phyloP scores from a whole-genome alignment of 73 alveolate genomes.

The Symbiodinium natans region DNA sequence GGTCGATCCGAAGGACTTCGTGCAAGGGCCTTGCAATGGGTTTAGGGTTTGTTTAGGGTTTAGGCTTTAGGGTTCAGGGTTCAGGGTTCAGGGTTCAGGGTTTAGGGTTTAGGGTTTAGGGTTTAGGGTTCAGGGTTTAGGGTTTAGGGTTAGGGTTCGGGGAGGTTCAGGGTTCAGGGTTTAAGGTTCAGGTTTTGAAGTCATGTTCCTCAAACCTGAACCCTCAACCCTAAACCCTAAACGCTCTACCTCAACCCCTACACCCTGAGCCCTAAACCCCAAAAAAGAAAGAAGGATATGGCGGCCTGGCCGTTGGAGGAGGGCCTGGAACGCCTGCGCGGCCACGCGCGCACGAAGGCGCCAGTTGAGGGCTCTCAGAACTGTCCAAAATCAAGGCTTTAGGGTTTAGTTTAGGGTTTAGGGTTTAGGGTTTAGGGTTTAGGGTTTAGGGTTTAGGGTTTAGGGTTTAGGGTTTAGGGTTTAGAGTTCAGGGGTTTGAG shows the following conservation, averaged over 20 bases:
- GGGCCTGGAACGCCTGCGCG: constrained; percentile 55
- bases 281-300: neutral
- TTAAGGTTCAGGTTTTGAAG: no score
- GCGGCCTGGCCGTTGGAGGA: constrained; percentile 50
- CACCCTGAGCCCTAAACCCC: neutral
- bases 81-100: neutral
- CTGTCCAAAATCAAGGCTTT: neutral
- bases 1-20: neutral
- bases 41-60: neutral
- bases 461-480: neutral
- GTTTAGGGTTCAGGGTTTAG: no score
- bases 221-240: neutral
- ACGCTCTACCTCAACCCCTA: neutral
- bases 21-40: neutral
- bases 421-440: neutral
- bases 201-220: neutral
- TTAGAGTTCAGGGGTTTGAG: neutral
- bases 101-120: no score
- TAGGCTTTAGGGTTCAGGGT: neutral
- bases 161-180: no score
- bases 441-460: neutral
- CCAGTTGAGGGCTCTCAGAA: neutral
- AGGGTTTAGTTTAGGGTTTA: neutral
- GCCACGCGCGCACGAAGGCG: neutral
- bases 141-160: no score